Conservation (phyloP, 306 rosid species). For the Leucaena leucocephala region DNA sequence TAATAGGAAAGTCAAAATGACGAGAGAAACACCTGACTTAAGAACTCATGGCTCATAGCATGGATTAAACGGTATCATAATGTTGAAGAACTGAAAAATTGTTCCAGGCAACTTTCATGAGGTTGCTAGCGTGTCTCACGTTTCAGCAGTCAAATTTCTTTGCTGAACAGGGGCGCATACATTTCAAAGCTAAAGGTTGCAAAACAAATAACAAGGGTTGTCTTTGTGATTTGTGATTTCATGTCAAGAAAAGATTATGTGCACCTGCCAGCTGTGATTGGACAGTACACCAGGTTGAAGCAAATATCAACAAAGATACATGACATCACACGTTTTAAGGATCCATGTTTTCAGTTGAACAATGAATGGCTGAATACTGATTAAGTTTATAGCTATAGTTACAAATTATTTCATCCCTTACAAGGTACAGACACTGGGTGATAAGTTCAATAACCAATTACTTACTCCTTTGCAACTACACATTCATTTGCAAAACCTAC, state of each 20-base stretch:
- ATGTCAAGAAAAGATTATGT: neutral
- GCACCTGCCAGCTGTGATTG: neutral
- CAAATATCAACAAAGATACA: neutral
- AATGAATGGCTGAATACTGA: neutral
- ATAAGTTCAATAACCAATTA: neutral
- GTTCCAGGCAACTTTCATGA: slow-evolving; percentile 2
- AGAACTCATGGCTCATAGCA: slow-evolving; percentile 15
- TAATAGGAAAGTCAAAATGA: slow-evolving; percentile 33
- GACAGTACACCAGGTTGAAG: slow-evolving; percentile 2
- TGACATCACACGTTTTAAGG: neutral
- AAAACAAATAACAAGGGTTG: neutral
- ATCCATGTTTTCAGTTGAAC: neutral
- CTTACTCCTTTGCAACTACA: slow-evolving; percentile 15
- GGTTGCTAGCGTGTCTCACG: neutral
- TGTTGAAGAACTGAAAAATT: neutral
- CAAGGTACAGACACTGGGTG: neutral
- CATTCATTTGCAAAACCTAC: neutral
- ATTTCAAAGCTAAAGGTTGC: neutral
- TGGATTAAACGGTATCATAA: slow-evolving; percentile 15
- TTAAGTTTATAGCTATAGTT: slow-evolving; percentile 15
- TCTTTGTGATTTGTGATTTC: neutral
- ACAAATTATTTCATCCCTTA: slow-evolving; percentile 1
- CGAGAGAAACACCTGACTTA: neutral
- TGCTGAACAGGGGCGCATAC: neutral
- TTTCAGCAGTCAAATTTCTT: neutral